These are phyloP conservation scores for Phytophthora cactorum DNA, from an alignment of 352 stramenopile genomes.

Conservation along the genomic window DNA sequence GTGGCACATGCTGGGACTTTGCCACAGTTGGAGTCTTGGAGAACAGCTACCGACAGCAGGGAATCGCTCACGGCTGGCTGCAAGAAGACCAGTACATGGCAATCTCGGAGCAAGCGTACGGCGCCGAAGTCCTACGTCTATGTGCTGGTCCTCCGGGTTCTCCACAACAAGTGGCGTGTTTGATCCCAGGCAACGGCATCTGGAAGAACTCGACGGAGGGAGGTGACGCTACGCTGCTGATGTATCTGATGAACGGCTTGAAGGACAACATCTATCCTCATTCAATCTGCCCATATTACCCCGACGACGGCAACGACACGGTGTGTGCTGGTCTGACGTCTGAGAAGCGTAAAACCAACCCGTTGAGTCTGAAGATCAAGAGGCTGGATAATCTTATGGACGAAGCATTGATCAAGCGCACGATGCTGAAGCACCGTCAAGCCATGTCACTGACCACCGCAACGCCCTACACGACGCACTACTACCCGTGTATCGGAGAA, in stretches of 20 bases:
- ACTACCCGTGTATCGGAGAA: conserved; percentile 65
- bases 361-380: conserved; percentile 50
- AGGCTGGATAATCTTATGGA: conserved; percentile 59
- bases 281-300: conserved; percentile 55
- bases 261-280: conserved; percentile 61
- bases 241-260: conserved; percentile 60
- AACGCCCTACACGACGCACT: conserved; percentile 67
- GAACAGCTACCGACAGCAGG: conserved; percentile 70
- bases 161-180: conserved; percentile 63
- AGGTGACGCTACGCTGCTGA: conserved; percentile 52
- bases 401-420: conserved; percentile 45
- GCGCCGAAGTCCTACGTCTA: conserved; percentile 64
- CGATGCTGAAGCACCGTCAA: conserved; percentile 44
- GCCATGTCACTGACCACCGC: conserved; percentile 65
- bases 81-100: conserved; percentile 58
- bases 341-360: conserved; percentile 51
- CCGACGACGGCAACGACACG: conserved; percentile 53
- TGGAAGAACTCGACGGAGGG: conserved; percentile 76
- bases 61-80: conserved; percentile 60
- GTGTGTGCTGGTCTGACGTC: conserved; percentile 46
- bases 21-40: conserved; percentile 64
- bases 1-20: conserved; percentile 78
- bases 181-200: conserved; percentile 65
- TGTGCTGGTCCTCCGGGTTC: conserved; percentile 56
- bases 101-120: conserved; percentile 71